Evolutionary conservation across 441 rosid genomes (phyloP), one percentile per base, ranked within the genome.

Genomic region (Croton laevigatus): DNA sequence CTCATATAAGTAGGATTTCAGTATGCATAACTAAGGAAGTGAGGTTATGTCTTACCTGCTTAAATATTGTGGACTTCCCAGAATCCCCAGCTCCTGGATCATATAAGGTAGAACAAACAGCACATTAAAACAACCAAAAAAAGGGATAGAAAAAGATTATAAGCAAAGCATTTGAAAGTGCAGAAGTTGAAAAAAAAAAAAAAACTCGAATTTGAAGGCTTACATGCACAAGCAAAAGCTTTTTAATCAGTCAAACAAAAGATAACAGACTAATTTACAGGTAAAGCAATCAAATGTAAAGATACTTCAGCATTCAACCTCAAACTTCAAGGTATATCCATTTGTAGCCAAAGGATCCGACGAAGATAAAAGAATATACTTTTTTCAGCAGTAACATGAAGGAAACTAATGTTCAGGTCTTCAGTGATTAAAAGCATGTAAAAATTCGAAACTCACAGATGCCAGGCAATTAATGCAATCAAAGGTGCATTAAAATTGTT

Each of bases 61-160:
- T 95, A 82, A 95, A 92, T 65, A 95, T 95, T 54, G 99, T 95
- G 72, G 98, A 95, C 85, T 95, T 95, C 74, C 99, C 99, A 1
- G 99, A 95, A 77, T 95, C 99, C 71, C 99, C 99, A 75, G 95
- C 90, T 81, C 98, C 99, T 95, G 70, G 5, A 83, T 46, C 73
- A 79, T 66, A 68, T 75, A 55, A 80, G 38, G 66, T 53, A 11
- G 64, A 49, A 14, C 17, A 22, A 16, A 60, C 13, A 17, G 34
- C 45, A 62, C 40, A 51, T 23, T 45, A 46, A 34, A 54, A 46
- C 2, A 19, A 38, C 4, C 65, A 37, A 8, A 12, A n/a, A 48
- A 38, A 45, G 17, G 22, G 6, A 14, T 17, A 42, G n/a, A 20
- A 74, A 23, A 20, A 13, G 19, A 38, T 70, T 36, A 3, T 17